phyloP scores from a whole-genome alignment of 148 eudicot species.

The Camellia lanceoleosa region DNA sequence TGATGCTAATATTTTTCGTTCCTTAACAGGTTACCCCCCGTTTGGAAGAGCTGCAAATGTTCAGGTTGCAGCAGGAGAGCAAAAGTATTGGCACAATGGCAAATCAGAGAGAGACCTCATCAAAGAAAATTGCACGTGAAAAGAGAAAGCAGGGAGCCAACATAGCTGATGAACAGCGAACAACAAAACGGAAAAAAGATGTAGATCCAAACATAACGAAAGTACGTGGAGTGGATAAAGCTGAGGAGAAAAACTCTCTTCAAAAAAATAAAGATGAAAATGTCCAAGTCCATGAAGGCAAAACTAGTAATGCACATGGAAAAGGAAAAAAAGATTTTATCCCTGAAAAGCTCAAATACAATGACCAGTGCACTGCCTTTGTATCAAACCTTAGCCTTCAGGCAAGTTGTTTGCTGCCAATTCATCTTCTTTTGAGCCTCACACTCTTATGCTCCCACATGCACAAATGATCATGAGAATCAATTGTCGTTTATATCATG shows the following conservation, averaged over 20 bases:
- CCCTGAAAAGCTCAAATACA: constrained; percentile 41
- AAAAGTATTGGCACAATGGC: constrained; percentile 38
- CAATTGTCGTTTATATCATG: neutral
- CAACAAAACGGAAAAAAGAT: constrained; percentile 65
- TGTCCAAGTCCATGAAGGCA: constrained; percentile 27
- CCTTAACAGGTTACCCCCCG: constrained; percentile 74
- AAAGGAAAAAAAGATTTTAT: constrained; percentile 30
- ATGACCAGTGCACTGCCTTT: constrained; percentile 90
- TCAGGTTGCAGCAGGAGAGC: constrained; percentile 75
- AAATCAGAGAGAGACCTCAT: constrained; percentile 45
- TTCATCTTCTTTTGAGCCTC: neutral
- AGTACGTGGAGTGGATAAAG: constrained; percentile 25
- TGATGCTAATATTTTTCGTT: neutral
- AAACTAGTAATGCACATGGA: constrained; percentile 28
- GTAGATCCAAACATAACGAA: constrained; percentile 22
- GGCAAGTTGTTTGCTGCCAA: constrained; percentile 35
- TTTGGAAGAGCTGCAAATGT: constrained; percentile 71
- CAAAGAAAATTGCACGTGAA: constrained; percentile 52
- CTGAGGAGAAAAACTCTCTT: constrained; percentile 26
- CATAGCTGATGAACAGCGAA: constrained; percentile 56
- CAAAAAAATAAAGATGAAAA: constrained; percentile 30
- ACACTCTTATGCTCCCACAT: neutral
- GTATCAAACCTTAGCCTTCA: constrained; percentile 66
- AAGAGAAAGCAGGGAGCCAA: constrained; percentile 61
- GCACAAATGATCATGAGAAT: neutral